Evolutionary conservation across 202 grass and related monocot genomes (phyloP).

Genomic region (Cymbopogon flexuosus): DNA sequence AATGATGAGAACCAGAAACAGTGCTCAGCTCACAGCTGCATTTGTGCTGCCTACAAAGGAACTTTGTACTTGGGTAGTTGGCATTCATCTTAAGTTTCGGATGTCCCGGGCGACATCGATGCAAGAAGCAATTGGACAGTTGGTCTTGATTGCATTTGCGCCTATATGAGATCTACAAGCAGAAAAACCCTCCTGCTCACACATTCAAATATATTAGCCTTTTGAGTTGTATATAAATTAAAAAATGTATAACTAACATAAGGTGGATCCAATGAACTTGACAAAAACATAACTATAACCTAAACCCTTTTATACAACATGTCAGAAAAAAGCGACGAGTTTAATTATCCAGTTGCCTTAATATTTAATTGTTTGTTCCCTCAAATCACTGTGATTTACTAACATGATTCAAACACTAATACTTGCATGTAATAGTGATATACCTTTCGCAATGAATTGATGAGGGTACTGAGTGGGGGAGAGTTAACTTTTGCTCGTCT

Average conservation of each 20-base stretch:
- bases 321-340: neutral
- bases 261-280: neutral
- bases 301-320: neutral
- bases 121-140: conserved; percentile 61
- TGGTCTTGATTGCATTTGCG: conserved; percentile 74
- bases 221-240: neutral
- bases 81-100: conserved; percentile 27
- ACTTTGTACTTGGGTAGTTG: neutral
- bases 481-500: conserved; percentile 77
- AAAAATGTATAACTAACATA: neutral
- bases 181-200: conserved; percentile 70
- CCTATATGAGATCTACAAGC: conserved; percentile 76
- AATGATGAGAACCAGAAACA: neutral
- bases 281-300: neutral
- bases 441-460: conserved; percentile 65
- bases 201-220: conserved; percentile 6
- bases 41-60: neutral
- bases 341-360: neutral
- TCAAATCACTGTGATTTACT: neutral
- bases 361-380: neutral
- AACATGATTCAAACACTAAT: neutral
- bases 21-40: neutral
- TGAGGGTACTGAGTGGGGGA: conserved; percentile 56
- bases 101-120: conserved; percentile 39
- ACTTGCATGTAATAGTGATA: neutral